Conservation (phyloP, 352 stramenopile genomes). For the Peronospora belbahrii region DNA sequence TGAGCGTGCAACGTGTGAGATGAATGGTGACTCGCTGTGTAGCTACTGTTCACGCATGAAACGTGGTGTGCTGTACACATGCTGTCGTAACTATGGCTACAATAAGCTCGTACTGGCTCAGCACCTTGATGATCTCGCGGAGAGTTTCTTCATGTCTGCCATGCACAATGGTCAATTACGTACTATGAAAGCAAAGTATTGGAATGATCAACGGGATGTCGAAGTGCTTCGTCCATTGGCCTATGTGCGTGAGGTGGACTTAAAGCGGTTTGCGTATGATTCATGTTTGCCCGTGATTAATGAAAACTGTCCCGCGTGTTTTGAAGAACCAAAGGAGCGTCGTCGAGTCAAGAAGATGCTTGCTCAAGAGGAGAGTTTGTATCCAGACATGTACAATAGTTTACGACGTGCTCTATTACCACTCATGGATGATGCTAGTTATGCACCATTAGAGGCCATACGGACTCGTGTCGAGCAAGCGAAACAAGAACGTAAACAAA, state of each 20-base stretch:
- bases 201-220: slow-evolving; percentile 91
- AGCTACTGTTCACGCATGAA: slow-evolving; percentile 97
- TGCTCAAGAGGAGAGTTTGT: slow-evolving; percentile 90
- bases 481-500: slow-evolving; percentile 39
- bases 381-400: slow-evolving; percentile 82
- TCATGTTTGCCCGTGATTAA: slow-evolving; percentile 95
- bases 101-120: slow-evolving; percentile 93
- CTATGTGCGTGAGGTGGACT: slow-evolving; percentile 92
- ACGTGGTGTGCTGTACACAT: slow-evolving; percentile 94
- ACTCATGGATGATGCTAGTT: slow-evolving; percentile 76
- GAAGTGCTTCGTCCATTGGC: slow-evolving; percentile 93
- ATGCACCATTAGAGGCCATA: slow-evolving; percentile 48
- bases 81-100: slow-evolving; percentile 88
- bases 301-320: slow-evolving; percentile 98
- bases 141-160: slow-evolving; percentile 97
- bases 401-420: slow-evolving; percentile 56
- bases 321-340: slow-evolving; percentile 96
- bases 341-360: slow-evolving; percentile 97
- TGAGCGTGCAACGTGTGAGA: slow-evolving; percentile 75
- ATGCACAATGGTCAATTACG: slow-evolving; percentile 97
- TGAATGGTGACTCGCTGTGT: slow-evolving; percentile 91
- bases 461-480: slow-evolving; percentile 41
- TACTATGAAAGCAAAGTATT: slow-evolving; percentile 99
- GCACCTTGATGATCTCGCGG: slow-evolving; percentile 96
- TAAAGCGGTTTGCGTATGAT: slow-evolving; percentile 79